These are phyloP conservation scores for Boletus patriciae DNA, from an alignment of 768 basidiomycete genomes.

Conservation along the genomic window DNA sequence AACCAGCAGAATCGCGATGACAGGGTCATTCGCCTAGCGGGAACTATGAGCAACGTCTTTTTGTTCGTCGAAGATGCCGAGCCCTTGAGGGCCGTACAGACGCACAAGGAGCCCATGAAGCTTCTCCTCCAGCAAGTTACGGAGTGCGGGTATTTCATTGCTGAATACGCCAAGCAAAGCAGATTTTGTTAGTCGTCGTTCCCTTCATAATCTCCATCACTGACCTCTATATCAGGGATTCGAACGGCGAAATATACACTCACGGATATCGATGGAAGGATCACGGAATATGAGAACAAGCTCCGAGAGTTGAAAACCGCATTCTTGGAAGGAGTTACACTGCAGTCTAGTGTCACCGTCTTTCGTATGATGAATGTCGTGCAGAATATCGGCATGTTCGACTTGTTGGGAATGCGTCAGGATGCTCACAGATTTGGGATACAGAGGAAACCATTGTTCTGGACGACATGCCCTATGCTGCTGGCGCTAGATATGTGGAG, in stretches of 20 bases:
- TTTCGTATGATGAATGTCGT: constrained; percentile 11
- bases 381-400: neutral
- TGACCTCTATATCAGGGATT: neutral
- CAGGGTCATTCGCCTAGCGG: constrained; percentile 9
- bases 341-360: neutral
- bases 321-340: neutral
- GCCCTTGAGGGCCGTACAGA: neutral
- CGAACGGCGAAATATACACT: neutral
- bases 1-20: constrained; percentile 12
- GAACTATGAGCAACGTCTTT: constrained; percentile 1
- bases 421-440: neutral
- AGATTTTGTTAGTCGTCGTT: neutral
- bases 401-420: neutral
- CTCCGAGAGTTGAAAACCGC: neutral
- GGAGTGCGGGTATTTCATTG: too few relatives aligned
- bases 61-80: neutral
- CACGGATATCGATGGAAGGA: neutral
- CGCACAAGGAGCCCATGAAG: neutral
- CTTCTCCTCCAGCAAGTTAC: too few relatives aligned
- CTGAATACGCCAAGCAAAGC: neutral
- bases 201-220: neutral
- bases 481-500: too few relatives aligned
- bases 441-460: constrained; percentile 13
- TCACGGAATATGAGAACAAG: neutral
- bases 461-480: constrained; percentile 5